phyloP scores from a whole-genome alignment of 2,329 filamentous ascomycete genomes.

The Epichloe gansuensis region DNA sequence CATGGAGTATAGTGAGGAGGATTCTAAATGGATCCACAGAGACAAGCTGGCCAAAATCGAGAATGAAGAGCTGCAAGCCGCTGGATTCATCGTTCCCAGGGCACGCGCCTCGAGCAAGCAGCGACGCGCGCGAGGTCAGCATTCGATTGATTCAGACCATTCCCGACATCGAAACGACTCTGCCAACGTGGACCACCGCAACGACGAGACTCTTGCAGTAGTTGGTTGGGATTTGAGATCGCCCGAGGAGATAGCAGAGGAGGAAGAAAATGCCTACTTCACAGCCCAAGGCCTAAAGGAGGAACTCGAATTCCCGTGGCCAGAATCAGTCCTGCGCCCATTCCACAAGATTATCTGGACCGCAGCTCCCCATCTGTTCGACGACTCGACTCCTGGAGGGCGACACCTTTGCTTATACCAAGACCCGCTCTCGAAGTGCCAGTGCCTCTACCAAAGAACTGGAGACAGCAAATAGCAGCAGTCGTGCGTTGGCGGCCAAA shows the following conservation, averaged over 20 bases:
- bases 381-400: constrained; percentile 44
- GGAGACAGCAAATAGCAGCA: constrained; percentile 8
- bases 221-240: constrained; percentile 60
- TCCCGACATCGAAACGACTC: constrained; percentile 34
- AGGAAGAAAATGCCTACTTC: constrained; percentile 40
- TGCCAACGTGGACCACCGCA: constrained; percentile 19
- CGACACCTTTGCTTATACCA: constrained; percentile 45
- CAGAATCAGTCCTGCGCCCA: constrained; percentile 65
- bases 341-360: constrained; percentile 59
- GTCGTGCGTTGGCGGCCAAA: constrained; percentile 21
- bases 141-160: constrained; percentile 4
- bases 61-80: constrained; percentile 66
- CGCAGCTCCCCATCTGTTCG: constrained; percentile 58
- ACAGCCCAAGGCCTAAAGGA: constrained; percentile 43
- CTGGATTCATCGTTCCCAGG: constrained; percentile 53
- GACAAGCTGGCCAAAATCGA: constrained; percentile 77
- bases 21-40: constrained; percentile 73
- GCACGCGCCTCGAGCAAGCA: constrained; percentile 40
- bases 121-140: constrained; percentile 14
- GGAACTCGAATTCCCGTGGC: constrained; percentile 80
- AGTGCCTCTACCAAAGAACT: constrained; percentile 39
- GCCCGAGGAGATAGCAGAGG: constrained; percentile 64
- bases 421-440: constrained; percentile 57
- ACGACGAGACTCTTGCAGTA: constrained; percentile 26
- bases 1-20: constrained; percentile 33